Evolutionary conservation across 208 protist genomes (phyloP), one percentile per base, ranked within the genome.

Genomic region (Trypanosoma theileri): DNA sequence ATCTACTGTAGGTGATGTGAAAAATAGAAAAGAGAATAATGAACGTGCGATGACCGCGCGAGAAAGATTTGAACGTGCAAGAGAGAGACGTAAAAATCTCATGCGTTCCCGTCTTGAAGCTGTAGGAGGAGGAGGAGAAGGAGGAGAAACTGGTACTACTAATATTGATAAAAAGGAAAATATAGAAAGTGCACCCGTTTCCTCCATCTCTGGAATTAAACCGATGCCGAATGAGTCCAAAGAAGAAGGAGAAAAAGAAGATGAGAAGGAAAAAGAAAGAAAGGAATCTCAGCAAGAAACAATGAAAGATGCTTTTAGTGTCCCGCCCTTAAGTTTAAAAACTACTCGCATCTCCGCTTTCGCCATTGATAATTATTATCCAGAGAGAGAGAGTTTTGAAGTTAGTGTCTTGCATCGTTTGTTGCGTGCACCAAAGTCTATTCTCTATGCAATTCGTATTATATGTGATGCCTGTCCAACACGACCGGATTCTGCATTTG

Each of bases 371-470:
- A 70, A 69, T 60, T 93, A 91, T 76, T 68, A 85, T 17, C 66
- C 62, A 7, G 88, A 93, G 24, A 44, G 52, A 35, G 84, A 88
- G 56, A 86, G 69, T 58, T 93, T 96, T 69, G 75, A 81, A 44
- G 78, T 94, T 13, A 73, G 75, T 1, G 78, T 85, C n/a, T 75
- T 96, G 46, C 84, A 96, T 80, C 91, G 91, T 22, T 77, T 96
- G 16, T 73, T 94, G 50, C 77, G 76, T 64, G 88, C 82, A 0
- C 85, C 88, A 40, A 84, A 79, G 57, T 63, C 86, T 17, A 68
- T 96, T 31, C 66, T 96, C n/a, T 94, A 88, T 65, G 26, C 75
- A 12, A 58, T 86, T 21, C 78, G 84, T 67, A 75, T 79, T n/a
- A 66, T 77, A 24, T 79, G 75, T 26, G 77, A 82, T 53, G 59